phyloP scores from a whole-genome alignment of 2,329 filamentous ascomycete species.

The Nothophoma quercina region DNA sequence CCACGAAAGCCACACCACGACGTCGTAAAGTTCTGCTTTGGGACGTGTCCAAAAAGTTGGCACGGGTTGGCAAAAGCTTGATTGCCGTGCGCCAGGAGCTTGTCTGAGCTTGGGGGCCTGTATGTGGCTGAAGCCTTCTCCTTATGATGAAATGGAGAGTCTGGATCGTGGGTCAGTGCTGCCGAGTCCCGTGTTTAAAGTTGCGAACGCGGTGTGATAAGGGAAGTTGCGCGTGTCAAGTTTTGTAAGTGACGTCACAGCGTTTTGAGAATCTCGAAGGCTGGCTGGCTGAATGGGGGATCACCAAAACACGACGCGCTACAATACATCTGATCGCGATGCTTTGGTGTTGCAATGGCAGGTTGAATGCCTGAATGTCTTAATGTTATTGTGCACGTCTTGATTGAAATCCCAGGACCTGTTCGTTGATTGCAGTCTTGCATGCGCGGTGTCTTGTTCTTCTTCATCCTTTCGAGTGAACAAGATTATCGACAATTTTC shows the following conservation, averaged over 20 bases:
- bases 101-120: slow-evolving; percentile 19
- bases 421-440: no score
- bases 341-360: neutral
- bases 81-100: slow-evolving; percentile 23
- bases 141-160: slow-evolving; percentile 18
- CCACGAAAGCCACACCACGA: slow-evolving; percentile 14
- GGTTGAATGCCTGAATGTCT: neutral
- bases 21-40: slow-evolving; percentile 6
- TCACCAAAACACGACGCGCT: neutral
- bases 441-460: no score
- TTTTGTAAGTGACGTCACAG: slow-evolving; percentile 3
- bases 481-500: no score
- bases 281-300: neutral
- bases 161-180: slow-evolving; percentile 10
- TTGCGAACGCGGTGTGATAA: slow-evolving; percentile 1
- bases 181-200: slow-evolving; percentile 9
- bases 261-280: neutral
- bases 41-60: slow-evolving; percentile 14
- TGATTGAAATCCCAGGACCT: no score
- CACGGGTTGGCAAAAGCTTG: slow-evolving; percentile 33
- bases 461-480: no score
- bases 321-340: neutral
- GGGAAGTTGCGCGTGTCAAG: neutral
- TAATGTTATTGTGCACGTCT: no score
- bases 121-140: slow-evolving; percentile 30